Percentiles rank a stretch among this genome's conserved stretches.
Evolutionary conservation across 352 stramenopile genomes (phyloP).

Genomic region (Elongisporangium prolatum): DNA sequence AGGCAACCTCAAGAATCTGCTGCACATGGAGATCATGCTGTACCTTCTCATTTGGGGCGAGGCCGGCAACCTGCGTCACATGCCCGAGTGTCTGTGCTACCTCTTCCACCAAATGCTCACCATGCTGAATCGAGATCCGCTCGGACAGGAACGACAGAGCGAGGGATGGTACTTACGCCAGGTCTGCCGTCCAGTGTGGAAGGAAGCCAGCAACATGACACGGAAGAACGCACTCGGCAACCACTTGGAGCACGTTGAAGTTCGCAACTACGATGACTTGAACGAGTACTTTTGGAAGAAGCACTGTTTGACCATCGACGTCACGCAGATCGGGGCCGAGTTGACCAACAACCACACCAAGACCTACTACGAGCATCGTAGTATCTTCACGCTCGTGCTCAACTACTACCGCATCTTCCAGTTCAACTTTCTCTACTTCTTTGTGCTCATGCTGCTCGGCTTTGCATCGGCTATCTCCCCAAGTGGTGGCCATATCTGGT

Average conservation of each 20-base stretch:
- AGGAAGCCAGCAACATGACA: conserved; percentile 60
- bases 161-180: conserved; percentile 55
- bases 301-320: conserved; percentile 49
- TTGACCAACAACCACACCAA: conserved; percentile 63
- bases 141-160: conserved; percentile 32
- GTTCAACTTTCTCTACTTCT: conserved; percentile 79
- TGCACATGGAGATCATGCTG: conserved; percentile 92
- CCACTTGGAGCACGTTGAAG: conserved; percentile 57
- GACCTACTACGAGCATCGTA: conserved; percentile 75
- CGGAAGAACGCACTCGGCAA: conserved; percentile 58
- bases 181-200: conserved; percentile 57
- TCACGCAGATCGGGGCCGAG: conserved; percentile 42
- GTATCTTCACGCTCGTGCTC: conserved; percentile 68
- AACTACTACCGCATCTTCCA: conserved; percentile 82
- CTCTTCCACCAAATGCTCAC: conserved; percentile 87
- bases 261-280: conserved; percentile 79
- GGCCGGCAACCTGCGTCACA: conserved; percentile 92
- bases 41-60: conserved; percentile 97
- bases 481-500: conserved; percentile 46
- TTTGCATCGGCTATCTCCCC: conserved; percentile 62
- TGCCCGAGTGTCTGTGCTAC: conserved; percentile 96
- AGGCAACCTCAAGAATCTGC: conserved; percentile 46
- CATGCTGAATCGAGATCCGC: conserved; percentile 55
- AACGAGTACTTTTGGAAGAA: conserved; percentile 83
- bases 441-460: conserved; percentile 48